These are phyloP conservation scores for Xylaria scruposa DNA, from an alignment of 495 filamentous ascomycete genomes.

Conservation along the genomic window DNA sequence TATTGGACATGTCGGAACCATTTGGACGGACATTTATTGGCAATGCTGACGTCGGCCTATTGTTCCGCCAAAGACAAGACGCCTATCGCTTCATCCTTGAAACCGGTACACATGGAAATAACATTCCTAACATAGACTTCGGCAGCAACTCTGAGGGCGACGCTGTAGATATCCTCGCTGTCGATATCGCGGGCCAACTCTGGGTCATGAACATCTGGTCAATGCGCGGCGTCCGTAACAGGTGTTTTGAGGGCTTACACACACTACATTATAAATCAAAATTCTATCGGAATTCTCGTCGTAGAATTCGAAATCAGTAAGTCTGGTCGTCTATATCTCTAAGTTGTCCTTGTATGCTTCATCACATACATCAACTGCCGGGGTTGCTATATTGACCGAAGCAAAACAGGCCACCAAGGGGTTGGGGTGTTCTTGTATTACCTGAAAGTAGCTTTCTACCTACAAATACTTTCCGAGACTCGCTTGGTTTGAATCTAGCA, in stretches of 20 bases:
- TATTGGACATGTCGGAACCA: not conserved
- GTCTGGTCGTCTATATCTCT: not conserved
- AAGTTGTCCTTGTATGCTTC: not conserved
- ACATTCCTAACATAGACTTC: constrained; percentile 84
- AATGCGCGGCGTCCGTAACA: not conserved
- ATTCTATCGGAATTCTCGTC: not conserved
- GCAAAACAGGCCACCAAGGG: constrained; percentile 31
- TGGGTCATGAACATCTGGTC: constrained; percentile 69
- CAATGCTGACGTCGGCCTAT: not conserved
- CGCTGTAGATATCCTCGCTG: constrained; percentile 71
- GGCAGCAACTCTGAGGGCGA: constrained; percentile 67
- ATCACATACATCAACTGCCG: not conserved
- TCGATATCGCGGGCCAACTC: constrained; percentile 71
- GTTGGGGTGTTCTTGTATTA: constrained; percentile 58
- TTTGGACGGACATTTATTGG: not conserved
- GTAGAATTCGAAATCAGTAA: constrained; percentile 1
- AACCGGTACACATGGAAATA: constrained; percentile 48
- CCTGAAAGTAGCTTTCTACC: constrained; percentile 50
- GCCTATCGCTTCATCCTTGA: constrained; percentile 22
- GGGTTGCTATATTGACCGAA: not conserved
- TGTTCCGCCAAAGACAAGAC: not conserved
- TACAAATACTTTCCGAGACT: constrained; percentile 38
- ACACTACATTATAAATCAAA: not conserved
- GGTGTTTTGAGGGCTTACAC: constrained; percentile 4
- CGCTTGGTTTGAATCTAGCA: constrained; percentile 39